Evolutionary conservation across 306 rosid genomes (phyloP).

Genomic region (Fragaria iinumae): DNA sequence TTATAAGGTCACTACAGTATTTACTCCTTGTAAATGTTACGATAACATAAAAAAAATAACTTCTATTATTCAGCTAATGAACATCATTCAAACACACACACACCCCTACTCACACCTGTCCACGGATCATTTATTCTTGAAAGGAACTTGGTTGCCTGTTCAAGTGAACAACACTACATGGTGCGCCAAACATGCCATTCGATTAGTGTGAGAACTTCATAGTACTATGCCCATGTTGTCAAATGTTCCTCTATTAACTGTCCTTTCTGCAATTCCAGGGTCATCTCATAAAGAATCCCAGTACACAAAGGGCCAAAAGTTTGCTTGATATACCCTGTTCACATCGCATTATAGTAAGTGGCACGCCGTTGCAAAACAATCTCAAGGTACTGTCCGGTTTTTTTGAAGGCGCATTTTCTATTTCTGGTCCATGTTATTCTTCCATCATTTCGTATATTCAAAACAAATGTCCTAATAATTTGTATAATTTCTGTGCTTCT

Average conservation of each 20-base stretch:
- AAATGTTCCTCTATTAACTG: constrained; percentile 15
- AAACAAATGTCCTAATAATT: constrained; percentile 17
- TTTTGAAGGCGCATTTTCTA: neutral
- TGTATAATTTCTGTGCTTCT: constrained; percentile 6
- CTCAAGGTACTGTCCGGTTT: constrained; percentile 55
- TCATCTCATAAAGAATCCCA: constrained; percentile 92
- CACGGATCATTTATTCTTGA: neutral
- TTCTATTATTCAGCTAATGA: neutral
- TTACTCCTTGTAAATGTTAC: neutral
- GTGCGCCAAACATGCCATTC: neutral
- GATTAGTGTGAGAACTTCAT: neutral
- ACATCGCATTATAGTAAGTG: constrained; percentile 81
- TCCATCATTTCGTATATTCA: constrained; percentile 1
- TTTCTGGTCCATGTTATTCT: neutral
- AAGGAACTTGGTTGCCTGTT: neutral
- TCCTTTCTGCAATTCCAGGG: constrained; percentile 52
- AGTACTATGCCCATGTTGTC: neutral
- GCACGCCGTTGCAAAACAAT: constrained; percentile 93
- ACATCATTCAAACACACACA: neutral
- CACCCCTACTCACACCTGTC: neutral
- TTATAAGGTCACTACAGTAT: neutral
- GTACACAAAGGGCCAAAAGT: constrained; percentile 95
- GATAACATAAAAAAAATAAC: neutral
- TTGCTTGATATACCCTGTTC: constrained; percentile 84
- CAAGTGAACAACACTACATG: neutral